Evolutionary conservation across 169 alveolate genomes (phyloP), one percentile per base, ranked within the genome.

Genomic region (Plasmodium vivax): DNA sequence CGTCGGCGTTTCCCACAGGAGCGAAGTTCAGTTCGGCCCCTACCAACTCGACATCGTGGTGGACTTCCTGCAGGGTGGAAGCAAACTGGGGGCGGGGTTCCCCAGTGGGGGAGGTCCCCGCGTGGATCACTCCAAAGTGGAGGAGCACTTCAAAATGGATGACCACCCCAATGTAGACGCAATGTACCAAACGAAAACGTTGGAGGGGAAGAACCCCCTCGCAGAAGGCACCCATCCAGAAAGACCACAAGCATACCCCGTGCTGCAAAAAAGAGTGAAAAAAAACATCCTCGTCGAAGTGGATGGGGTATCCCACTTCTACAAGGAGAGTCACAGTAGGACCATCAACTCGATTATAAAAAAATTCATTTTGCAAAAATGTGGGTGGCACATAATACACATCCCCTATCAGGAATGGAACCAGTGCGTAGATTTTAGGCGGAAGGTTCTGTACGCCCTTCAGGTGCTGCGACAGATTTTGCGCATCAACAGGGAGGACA

Each of bases 361-460:
- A 90, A 72, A 90, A 62, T 90, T 58, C 71, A 90, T 90, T 80
- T 90, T 90, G 62, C 41, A 90, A 80, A 90, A 90, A 80, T 71
- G 80, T 38, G 94, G 94, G 10, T 90, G 94, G 94, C 12, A 90
- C 45, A 58, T 90, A 58, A 90, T 90, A 90, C 94, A 90, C 72
- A 34, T 90, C 32, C 94, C 94, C 4, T 90, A 73, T n/a, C 94
- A 90, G 47, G 94, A 90, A 68, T 90, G 94, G 94, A 90, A 90
- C 71, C 94, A 90, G 82, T 90, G 94, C 32, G 68, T 62, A 30
- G 83, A 80, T 90, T 90, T 90, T 68, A 90, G 68, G 83, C 80
- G 47, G 30, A 90, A 79, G 72, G n/a, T 90, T 43, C 58, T 80
- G 68, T 90, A 90, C 72, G 38, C 80, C 0, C 19, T 90, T 10